A percentile compares a stretch with the other conserved stretches of the same genome.
These are phyloP conservation scores for Planoprotostelium fungivorum DNA, from an alignment of 78 protist genomes.

Conservation along the genomic window DNA sequence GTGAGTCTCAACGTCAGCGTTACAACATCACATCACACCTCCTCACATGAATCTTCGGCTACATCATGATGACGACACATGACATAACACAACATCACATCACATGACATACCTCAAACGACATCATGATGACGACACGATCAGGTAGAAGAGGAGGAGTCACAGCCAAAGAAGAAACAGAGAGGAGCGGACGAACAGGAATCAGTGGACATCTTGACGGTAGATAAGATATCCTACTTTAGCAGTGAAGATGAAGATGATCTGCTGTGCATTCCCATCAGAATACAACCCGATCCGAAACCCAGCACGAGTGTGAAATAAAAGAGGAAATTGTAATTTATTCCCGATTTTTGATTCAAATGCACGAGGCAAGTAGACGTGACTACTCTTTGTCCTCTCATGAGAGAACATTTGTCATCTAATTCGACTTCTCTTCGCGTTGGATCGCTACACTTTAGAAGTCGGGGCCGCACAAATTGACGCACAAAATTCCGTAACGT, in stretches of 20 bases:
- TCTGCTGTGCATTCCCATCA: conserved; percentile 6
- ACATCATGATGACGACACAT: not conserved
- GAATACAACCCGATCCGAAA: not conserved
- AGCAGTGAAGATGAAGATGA: conserved; percentile 68
- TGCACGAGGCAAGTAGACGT: no score
- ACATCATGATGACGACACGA: not conserved
- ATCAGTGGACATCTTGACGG: conserved; percentile 18
- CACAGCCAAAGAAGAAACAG: not conserved
- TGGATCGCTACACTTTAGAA: no score
- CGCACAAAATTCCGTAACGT: no score
- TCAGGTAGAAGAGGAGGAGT: conserved; percentile 1
- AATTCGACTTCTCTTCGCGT: no score
- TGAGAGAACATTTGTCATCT: no score
- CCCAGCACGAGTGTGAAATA: no score
- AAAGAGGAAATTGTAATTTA: no score
- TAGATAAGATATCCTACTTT: conserved; percentile 27
- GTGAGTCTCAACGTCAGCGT: not conserved
- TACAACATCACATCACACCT: not conserved
- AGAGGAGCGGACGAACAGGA: not conserved
- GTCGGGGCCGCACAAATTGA: no score
- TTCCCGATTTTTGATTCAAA: no score
- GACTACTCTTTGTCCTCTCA: no score
- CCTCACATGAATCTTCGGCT: not conserved
- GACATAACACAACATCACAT: no score
- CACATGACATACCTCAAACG: not conserved